Percentiles rank a stretch among this genome's conserved stretches.
These are phyloP conservation scores for Pseudofabraea citricarpa DNA, from an alignment of 2,329 filamentous ascomycete species.

Conservation along the genomic window DNA sequence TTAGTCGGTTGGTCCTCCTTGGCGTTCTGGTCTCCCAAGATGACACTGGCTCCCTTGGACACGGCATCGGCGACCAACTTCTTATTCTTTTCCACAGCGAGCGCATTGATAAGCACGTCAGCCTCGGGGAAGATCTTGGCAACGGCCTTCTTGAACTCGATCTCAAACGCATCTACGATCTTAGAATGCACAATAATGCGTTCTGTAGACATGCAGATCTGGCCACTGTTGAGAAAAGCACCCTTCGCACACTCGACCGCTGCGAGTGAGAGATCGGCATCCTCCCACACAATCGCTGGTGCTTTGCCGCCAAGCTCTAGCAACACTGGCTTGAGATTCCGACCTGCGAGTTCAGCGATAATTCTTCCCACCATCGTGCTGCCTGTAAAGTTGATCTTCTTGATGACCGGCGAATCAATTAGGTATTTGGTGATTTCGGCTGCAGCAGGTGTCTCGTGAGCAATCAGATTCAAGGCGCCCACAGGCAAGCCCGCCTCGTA, in stretches of 20 bases:
- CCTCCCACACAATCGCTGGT: slow-evolving; percentile 71
- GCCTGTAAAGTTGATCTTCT: slow-evolving; percentile 85
- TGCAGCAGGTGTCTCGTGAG: slow-evolving; percentile 60
- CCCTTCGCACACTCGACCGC: slow-evolving; percentile 65
- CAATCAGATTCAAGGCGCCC: slow-evolving; percentile 71
- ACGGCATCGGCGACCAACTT: slow-evolving; percentile 63
- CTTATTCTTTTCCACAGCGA: slow-evolving; percentile 61
- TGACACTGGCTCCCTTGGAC: slow-evolving; percentile 56
- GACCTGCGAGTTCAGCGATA: slow-evolving; percentile 64
- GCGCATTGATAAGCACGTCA: slow-evolving; percentile 60
- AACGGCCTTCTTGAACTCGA: slow-evolving; percentile 26
- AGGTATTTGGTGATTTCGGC: slow-evolving; percentile 61
- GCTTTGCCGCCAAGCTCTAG: slow-evolving; percentile 84
- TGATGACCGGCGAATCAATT: slow-evolving; percentile 62
- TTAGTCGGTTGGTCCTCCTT: slow-evolving; percentile 27
- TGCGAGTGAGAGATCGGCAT: slow-evolving; percentile 71
- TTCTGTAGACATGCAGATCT: slow-evolving; percentile 85
- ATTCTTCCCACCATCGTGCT: slow-evolving; percentile 69
- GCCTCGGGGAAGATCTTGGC: slow-evolving; percentile 47
- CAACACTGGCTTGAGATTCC: slow-evolving; percentile 72
- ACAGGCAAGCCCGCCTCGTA: slow-evolving; percentile 71
- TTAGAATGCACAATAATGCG: slow-evolving; percentile 56
- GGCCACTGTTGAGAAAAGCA: slow-evolving; percentile 68
- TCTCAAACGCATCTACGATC: slow-evolving; percentile 41
- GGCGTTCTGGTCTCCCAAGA: slow-evolving; percentile 32